These are phyloP conservation scores for Bipolaris bicolor DNA, from an alignment of 2,329 filamentous ascomycete genomes.

Conservation along the genomic window DNA sequence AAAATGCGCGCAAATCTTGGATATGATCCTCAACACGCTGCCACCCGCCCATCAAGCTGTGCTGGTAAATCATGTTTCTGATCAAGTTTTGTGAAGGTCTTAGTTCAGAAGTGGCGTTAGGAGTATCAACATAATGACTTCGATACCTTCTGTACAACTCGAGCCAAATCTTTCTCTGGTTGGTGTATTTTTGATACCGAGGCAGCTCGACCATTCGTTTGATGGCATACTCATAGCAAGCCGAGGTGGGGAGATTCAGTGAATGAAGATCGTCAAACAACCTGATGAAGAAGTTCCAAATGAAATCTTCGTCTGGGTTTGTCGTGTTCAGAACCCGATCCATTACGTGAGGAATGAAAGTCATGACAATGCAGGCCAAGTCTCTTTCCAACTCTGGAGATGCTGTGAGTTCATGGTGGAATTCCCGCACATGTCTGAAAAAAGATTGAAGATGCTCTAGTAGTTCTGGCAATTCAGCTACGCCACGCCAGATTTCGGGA, in stretches of 20 bases:
- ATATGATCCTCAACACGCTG: slow-evolving; percentile 28
- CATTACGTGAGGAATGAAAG: slow-evolving; percentile 39
- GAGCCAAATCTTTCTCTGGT: slow-evolving; percentile 33
- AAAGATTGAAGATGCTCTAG: slow-evolving; percentile 36
- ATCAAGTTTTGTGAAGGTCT: slow-evolving; percentile 33
- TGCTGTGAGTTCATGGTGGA: slow-evolving; percentile 31
- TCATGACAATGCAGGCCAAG: slow-evolving; percentile 32
- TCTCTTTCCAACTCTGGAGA: slow-evolving; percentile 19
- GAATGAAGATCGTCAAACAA: slow-evolving; percentile 34
- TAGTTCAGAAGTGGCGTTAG: slow-evolving; percentile 4
- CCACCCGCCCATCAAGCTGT: slow-evolving; percentile 25
- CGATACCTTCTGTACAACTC: slow-evolving; percentile 36
- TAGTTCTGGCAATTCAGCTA: slow-evolving; percentile 33
- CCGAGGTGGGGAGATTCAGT: slow-evolving; percentile 24
- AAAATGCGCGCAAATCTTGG: slow-evolving; percentile 35
- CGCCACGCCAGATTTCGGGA: slow-evolving; percentile 34
- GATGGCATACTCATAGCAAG: slow-evolving; percentile 39
- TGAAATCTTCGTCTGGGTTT: slow-evolving; percentile 32
- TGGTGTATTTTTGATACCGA: slow-evolving; percentile 37
- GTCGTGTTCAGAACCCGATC: slow-evolving; percentile 26
- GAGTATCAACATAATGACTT: slow-evolving; percentile 23
- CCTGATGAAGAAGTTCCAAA: slow-evolving; percentile 33
- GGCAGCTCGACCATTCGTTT: slow-evolving; percentile 31
- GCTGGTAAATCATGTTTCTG: slow-evolving; percentile 29
- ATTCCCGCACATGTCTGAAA: slow-evolving; percentile 32